Evolutionary conservation across 73 alveolate genomes (phyloP).

Genomic region (Stentor coeruleus): DNA sequence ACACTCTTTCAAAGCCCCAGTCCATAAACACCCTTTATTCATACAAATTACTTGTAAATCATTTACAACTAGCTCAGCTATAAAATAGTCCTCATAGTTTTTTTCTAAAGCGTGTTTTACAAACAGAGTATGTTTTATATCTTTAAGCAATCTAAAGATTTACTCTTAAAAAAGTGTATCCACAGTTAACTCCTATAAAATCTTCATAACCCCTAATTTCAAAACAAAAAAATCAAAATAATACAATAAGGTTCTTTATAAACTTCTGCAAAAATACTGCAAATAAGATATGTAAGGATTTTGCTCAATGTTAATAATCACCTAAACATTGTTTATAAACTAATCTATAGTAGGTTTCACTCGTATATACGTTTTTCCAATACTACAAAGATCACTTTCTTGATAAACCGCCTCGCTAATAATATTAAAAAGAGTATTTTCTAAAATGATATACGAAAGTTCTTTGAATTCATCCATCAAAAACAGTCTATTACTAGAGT

Average conservation of each 20-base stretch:
- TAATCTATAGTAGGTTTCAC: slow-evolving; percentile 27
- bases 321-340: neutral
- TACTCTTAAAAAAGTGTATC: neutral
- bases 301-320: neutral
- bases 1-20: too few relatives aligned
- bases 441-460: slow-evolving; percentile 88
- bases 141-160: too few relatives aligned
- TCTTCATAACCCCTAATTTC: neutral
- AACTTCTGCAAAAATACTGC: neutral
- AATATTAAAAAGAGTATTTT: slow-evolving; percentile 91
- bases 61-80: neutral
- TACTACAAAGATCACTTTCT: slow-evolving; percentile 89
- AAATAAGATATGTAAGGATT: neutral
- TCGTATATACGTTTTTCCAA: slow-evolving; percentile 87
- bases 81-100: neutral
- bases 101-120: neutral
- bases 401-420: slow-evolving; percentile 94
- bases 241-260: too few relatives aligned
- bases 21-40: neutral
- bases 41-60: neutral
- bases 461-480: slow-evolving; percentile 66
- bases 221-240: too few relatives aligned
- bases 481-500: slow-evolving; percentile 54
- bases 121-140: neutral
- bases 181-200: neutral